Conservation (phyloP, 805 yeast genomes). For the Kurtzmaniella cleridarum region DNA sequence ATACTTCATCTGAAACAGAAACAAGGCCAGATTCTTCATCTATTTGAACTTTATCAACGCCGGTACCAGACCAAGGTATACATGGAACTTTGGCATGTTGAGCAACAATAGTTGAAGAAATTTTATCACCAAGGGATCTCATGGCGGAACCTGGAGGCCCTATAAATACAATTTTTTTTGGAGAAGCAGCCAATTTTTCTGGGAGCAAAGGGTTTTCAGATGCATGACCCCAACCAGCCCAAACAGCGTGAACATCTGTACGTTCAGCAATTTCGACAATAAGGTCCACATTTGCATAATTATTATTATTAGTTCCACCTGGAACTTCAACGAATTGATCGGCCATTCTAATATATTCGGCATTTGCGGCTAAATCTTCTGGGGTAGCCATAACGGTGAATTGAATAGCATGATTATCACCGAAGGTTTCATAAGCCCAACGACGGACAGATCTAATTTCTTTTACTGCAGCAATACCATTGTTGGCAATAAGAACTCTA, state of each 20-base stretch:
- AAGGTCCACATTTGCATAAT: slow-evolving; percentile 95
- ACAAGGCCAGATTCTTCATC: slow-evolving; percentile 73
- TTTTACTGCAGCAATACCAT: slow-evolving; percentile 99
- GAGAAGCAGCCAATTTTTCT: slow-evolving; percentile 88
- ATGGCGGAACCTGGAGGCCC: slow-evolving; percentile 99
- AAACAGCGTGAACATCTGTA: slow-evolving; percentile 93
- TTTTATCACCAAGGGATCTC: slow-evolving; percentile 99
- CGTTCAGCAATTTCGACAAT: slow-evolving; percentile 97
- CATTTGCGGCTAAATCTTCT: slow-evolving; percentile 95
- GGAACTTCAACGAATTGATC: slow-evolving; percentile 98
- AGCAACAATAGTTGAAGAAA: slow-evolving; percentile 96
- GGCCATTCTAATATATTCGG: slow-evolving; percentile 98
- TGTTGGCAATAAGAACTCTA: slow-evolving; percentile 88
- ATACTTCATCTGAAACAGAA: slow-evolving; percentile 79
- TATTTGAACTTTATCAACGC: slow-evolving; percentile 74
- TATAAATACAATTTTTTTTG: slow-evolving; percentile 83
- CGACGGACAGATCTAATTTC: slow-evolving; percentile 96
- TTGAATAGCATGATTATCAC: slow-evolving; percentile 87
- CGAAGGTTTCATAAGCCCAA: slow-evolving; percentile 99
- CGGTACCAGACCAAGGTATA: slow-evolving; percentile 99
- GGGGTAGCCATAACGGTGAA: slow-evolving; percentile 99
- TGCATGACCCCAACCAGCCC: slow-evolving; percentile 99
- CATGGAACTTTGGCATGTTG: slow-evolving; percentile 98
- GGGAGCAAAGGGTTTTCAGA: slow-evolving; percentile 97
- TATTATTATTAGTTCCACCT: slow-evolving; percentile 98